A percentile compares a stretch with the other conserved stretches of the same genome.
Conservation (phyloP, 306 rosid genomes). For the Arachis stenosperma region DNA sequence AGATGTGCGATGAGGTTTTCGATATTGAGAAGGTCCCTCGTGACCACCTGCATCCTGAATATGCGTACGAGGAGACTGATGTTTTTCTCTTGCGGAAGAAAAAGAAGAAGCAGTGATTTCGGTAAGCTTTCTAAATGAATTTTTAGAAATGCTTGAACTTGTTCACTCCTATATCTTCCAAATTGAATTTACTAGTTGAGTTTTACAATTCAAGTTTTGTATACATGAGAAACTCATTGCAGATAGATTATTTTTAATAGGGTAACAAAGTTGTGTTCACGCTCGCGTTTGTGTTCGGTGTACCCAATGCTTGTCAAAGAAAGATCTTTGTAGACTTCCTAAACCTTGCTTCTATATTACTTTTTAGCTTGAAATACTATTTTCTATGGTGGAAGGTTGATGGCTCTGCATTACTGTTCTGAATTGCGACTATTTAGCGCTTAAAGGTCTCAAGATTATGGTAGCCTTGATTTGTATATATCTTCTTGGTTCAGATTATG, state of each 20-base stretch:
- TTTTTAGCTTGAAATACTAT: slow-evolving; percentile 17
- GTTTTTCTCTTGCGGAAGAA: slow-evolving; percentile 71
- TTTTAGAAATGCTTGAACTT: too few relatives aligned
- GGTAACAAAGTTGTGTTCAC: too few relatives aligned
- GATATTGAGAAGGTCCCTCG: slow-evolving; percentile 63
- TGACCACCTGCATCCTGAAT: slow-evolving; percentile 69
- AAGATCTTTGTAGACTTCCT: slow-evolving; percentile 6
- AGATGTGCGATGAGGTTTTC: slow-evolving; percentile 29
- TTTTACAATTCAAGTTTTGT: too few relatives aligned
- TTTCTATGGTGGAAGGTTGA: slow-evolving; percentile 17
- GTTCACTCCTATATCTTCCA: too few relatives aligned
- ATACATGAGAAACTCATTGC: too few relatives aligned
- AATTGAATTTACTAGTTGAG: too few relatives aligned
- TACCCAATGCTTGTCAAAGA: background rate
- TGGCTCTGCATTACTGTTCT: background rate
- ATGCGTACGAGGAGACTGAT: slow-evolving; percentile 78
- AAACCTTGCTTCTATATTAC: slow-evolving; percentile 12
- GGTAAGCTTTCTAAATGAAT: too few relatives aligned
- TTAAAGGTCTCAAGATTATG: too few relatives aligned
- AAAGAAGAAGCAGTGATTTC: slow-evolving; percentile 1
- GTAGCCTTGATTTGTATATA: background rate
- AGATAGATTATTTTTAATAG: too few relatives aligned
- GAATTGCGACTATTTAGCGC: background rate
- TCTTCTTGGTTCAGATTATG: too few relatives aligned
- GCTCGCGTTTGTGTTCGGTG: too few relatives aligned